Base-by-base conservation (phyloP, 2,329 filamentous ascomycete genomes). In the Colletotrichum siamense region DNA sequence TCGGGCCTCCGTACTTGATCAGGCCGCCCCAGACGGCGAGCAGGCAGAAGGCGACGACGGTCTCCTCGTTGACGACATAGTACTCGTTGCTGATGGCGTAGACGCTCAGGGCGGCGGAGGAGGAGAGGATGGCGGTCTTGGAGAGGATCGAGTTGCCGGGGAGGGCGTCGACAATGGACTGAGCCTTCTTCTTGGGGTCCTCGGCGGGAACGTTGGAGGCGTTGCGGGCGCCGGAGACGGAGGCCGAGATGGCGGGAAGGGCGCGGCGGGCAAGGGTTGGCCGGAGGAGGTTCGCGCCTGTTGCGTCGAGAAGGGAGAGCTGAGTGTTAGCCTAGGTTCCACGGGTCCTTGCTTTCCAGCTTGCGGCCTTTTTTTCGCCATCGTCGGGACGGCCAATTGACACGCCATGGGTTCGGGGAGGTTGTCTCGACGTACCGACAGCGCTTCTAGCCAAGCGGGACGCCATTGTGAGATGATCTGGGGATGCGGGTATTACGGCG, bases 61-160 rank as follows among this genome's bases (percentile, higher is more conserved):
- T 95, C 91, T 99, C 97, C 92, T 99, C 97, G 90, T 99, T 99
- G 89, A 99, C 92, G 86, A 99, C 96, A 89, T 98, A 99, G 91
- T 99, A 96, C 92, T 99, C 97, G 90, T 98, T 99, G 93, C 95
- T 98, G 89, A 99, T 96, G 84, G 96, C 97, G 85, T 97, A 98
- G 87, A 98, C 92, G 83, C 95, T 96, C 82, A 98, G 88, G 89
- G 95, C 96, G 83, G 97, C 95, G 80, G 94, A 94, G 82, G 95
- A 96, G 84, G 96, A 99, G 83, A 99, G 94, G 85, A 98, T 96
- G 84, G 97, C 97, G 81, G 95, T 96, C 94, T 99, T 99, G 88
- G 95, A 98, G 85, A 98, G 89, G 80, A 98, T 90, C 84, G 92
- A 96, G 92, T 92, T 98, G 82, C 98, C 97, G 83, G 97, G 97